Percentiles rank a stretch among this genome's conserved stretches.
phyloP scores from a whole-genome alignment of 2,329 filamentous ascomycete genomes.

The Phoma sp. region DNA sequence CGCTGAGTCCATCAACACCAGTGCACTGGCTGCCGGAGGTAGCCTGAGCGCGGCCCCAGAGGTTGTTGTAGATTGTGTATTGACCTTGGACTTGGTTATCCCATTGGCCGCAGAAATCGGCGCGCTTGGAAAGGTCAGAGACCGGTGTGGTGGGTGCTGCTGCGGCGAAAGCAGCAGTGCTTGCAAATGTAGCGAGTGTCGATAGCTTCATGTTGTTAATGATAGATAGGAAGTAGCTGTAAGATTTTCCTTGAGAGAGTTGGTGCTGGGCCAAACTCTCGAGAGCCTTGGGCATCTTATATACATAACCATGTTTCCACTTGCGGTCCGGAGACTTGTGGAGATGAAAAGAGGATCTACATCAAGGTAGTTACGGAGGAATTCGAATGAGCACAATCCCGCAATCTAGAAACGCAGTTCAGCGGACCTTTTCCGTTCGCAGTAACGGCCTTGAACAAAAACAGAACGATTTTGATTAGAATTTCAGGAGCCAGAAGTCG shows the following conservation, averaged over 20 bases:
- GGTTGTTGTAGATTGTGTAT: slow-evolving; percentile 50
- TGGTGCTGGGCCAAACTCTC: neutral
- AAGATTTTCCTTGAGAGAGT: neutral
- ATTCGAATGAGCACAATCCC: neutral
- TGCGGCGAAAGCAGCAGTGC: slow-evolving; percentile 37
- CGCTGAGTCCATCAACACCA: slow-evolving; percentile 48
- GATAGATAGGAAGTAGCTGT: neutral
- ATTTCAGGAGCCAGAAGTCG: neutral
- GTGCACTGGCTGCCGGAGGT: slow-evolving; percentile 56
- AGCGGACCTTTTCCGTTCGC: slow-evolving; percentile 2
- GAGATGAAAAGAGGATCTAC: slow-evolving; percentile 16
- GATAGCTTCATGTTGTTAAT: slow-evolving; percentile 38
- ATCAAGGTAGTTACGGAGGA: slow-evolving; percentile 12
- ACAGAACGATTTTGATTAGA: neutral
- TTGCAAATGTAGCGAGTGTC: slow-evolving; percentile 28
- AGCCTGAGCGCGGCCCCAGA: slow-evolving; percentile 52
- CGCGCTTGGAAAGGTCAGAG: slow-evolving; percentile 36
- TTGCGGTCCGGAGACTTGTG: slow-evolving; percentile 1
- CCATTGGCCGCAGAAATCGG: slow-evolving; percentile 44
- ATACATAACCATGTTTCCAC: slow-evolving; percentile 4
- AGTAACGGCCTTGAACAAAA: neutral
- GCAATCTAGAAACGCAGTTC: too few species aligned
- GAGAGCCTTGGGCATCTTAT: slow-evolving; percentile 19
- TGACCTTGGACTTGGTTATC: slow-evolving; percentile 32
- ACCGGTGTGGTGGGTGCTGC: slow-evolving; percentile 37